Percentiles rank a stretch among this genome's conserved stretches.
These are phyloP conservation scores for Xylaria acuta DNA, from an alignment of 495 filamentous ascomycete species.

Conservation along the genomic window DNA sequence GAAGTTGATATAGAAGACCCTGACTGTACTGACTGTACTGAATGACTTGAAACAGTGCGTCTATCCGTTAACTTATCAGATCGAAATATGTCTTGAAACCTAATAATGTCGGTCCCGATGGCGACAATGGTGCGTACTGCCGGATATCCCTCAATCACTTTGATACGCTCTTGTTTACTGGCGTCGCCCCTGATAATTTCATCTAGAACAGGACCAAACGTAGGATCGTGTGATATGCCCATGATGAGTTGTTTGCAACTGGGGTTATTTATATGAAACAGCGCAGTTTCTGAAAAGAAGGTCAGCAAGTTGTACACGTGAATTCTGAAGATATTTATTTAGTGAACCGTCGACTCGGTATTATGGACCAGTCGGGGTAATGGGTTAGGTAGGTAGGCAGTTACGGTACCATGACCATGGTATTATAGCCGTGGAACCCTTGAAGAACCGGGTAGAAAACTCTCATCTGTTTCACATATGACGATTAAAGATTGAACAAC, in stretches of 20 bases:
- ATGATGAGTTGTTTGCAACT: constrained; percentile 85
- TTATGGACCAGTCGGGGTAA: not conserved
- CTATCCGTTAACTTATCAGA: constrained; percentile 57
- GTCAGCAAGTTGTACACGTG: constrained; percentile 15
- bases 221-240: constrained; percentile 77
- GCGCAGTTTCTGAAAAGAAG: constrained; percentile 58
- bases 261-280: constrained; percentile 69
- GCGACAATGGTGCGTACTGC: constrained; percentile 69
- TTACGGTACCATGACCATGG: not conserved
- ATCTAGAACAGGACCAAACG: constrained; percentile 74
- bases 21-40: constrained; percentile 47
- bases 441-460: not conserved
- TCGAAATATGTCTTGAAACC: constrained; percentile 71
- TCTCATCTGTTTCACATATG: not conserved
- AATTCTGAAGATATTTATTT: not conserved
- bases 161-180: constrained; percentile 63
- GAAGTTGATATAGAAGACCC: constrained; percentile 41
- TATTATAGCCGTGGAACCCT: not conserved
- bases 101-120: constrained; percentile 63
- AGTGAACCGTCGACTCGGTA: not conserved
- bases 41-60: constrained; percentile 27
- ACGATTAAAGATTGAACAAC: not conserved
- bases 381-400: not conserved
- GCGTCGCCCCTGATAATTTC: constrained; percentile 60
- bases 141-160: constrained; percentile 75